Conservation (phyloP, 768 basidiomycete genomes). For the Bullera alba region DNA sequence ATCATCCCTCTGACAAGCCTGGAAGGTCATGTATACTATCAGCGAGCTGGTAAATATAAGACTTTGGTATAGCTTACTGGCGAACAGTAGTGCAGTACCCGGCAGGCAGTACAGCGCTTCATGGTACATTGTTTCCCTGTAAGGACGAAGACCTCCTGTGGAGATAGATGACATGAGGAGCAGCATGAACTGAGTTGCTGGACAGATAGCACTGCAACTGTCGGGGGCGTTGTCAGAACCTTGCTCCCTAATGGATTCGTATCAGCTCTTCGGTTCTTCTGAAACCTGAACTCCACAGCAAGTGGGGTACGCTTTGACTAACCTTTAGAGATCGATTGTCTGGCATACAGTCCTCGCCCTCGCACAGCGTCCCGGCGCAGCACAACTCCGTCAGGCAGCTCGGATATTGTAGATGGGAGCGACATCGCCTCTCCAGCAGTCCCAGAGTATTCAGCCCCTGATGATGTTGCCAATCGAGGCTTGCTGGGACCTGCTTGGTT, state of each 20-base stretch:
- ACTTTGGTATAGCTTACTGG: constrained; percentile 50
- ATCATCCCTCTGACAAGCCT: constrained; percentile 66
- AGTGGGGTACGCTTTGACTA: background rate
- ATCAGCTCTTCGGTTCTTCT: background rate
- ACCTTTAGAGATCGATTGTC: background rate
- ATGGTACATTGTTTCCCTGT: constrained; percentile 38
- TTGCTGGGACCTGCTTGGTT: too few relatives aligned
- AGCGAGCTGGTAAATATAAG: background rate
- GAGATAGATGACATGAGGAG: constrained; percentile 54
- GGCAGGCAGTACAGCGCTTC: constrained; percentile 70
- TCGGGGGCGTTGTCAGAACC: constrained; percentile 54
- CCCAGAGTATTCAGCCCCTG: too few relatives aligned
- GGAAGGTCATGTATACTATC: constrained; percentile 1
- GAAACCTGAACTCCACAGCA: background rate
- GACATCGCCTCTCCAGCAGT: too few relatives aligned
- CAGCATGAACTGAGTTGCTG: constrained; percentile 59
- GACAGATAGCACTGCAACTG: constrained; percentile 61
- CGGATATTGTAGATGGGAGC: too few relatives aligned
- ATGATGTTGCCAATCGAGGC: too few relatives aligned
- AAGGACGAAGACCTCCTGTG: constrained; percentile 19
- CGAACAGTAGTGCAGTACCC: constrained; percentile 67
- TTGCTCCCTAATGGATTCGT: background rate
- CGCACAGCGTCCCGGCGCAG: background rate
- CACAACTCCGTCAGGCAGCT: too few relatives aligned
- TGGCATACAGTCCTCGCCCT: background rate